Conservation (phyloP, 495 filamentous ascomycete species). For the Podospora anserina region DNA sequence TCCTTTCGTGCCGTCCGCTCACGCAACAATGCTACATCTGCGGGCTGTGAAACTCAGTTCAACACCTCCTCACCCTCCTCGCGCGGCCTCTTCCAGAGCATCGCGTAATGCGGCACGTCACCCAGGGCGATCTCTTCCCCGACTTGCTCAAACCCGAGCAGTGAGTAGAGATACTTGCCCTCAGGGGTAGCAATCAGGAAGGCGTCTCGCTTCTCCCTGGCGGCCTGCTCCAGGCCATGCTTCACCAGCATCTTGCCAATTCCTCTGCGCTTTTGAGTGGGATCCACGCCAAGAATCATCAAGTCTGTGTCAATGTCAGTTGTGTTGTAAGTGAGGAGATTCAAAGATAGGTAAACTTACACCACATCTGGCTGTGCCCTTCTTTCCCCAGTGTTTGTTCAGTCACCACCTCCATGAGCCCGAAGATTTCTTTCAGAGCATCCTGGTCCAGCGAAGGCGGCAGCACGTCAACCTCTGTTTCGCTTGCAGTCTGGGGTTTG, state of each 20-base stretch:
- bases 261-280: conserved; percentile 25
- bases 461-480: not conserved
- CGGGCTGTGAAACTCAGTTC: not conserved
- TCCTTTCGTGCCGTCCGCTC: no score
- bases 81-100: conserved; percentile 21
- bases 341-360: conserved; percentile 14
- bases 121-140: conserved; percentile 3
- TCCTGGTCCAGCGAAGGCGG: conserved; percentile 16
- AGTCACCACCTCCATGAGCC: conserved; percentile 11
- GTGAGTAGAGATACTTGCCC: conserved; percentile 22
- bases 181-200: conserved; percentile 23
- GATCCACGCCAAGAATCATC: conserved; percentile 22
- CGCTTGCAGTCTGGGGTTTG: not conserved
- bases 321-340: not conserved
- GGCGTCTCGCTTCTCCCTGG: conserved; percentile 13
- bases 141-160: conserved; percentile 20
- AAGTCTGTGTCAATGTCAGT: conserved; percentile 21
- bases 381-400: conserved; percentile 16
- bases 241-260: conserved; percentile 28
- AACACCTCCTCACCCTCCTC: not conserved
- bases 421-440: not conserved
- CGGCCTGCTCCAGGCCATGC: conserved; percentile 22
- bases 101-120: conserved; percentile 10
- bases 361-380: conserved; percentile 29
- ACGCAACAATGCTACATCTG: no score